A percentile compares a stretch with the other conserved stretches of the same genome.
Evolutionary conservation across 2,329 filamentous ascomycete genomes (phyloP).

Genomic region (Leptographium flavum): DNA sequence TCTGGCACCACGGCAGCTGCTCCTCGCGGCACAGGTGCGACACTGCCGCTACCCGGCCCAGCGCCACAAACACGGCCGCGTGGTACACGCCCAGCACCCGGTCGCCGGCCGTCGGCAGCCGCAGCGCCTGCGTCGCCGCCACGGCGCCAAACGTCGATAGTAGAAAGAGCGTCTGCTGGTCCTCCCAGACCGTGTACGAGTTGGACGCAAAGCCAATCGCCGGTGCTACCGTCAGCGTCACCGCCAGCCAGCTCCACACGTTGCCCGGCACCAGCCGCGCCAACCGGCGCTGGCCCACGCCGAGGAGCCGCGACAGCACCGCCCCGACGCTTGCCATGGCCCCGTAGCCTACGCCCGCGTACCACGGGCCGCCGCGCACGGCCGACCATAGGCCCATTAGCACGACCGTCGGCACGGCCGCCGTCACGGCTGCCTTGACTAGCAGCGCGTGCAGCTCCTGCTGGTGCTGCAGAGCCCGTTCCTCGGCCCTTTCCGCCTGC

Average conservation of each 20-base stretch:
- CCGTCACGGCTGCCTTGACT: slow-evolving; percentile 21
- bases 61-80: slow-evolving; percentile 65
- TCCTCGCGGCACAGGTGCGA: slow-evolving; percentile 93
- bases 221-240: slow-evolving; percentile 70
- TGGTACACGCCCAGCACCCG: slow-evolving; percentile 71
- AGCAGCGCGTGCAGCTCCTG: slow-evolving; percentile 25
- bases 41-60: slow-evolving; percentile 69
- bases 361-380: slow-evolving; percentile 12
- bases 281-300: slow-evolving; percentile 24
- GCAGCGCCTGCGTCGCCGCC: slow-evolving; percentile 60
- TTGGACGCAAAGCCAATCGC: slow-evolving; percentile 94
- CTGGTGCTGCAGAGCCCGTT: slow-evolving; percentile 40
- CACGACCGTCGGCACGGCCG: slow-evolving; percentile 15
- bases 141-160: slow-evolving; percentile 72
- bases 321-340: slow-evolving; percentile 29
- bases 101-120: slow-evolving; percentile 51
- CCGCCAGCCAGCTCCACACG: slow-evolving; percentile 77
- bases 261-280: slow-evolving; percentile 51
- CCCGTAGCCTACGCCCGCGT: slow-evolving; percentile 25
- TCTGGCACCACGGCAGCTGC: slow-evolving; percentile 93
- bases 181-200: slow-evolving; percentile 98
- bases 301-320: slow-evolving; percentile 27
- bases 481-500: slow-evolving; percentile 34
- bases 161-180: slow-evolving; percentile 86
- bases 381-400: not conserved